Conservation (phyloP, 78 protist genomes). For the Dictyostelium intermedium region DNA sequence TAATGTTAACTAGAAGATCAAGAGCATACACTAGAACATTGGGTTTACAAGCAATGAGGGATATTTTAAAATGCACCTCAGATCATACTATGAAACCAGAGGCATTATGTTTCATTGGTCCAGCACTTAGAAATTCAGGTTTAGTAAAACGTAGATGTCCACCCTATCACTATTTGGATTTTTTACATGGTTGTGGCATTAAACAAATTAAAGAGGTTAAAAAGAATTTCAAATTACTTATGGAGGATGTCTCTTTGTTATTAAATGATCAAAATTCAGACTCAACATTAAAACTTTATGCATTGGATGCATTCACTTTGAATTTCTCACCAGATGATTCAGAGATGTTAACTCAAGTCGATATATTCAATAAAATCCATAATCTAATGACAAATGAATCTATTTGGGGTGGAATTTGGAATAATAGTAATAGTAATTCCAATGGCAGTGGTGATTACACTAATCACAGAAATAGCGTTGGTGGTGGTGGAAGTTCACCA, state of each 20-base stretch:
- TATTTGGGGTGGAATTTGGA: slow-evolving; percentile 71
- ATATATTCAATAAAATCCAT: slow-evolving; percentile 67
- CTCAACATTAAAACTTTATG: slow-evolving; percentile 28
- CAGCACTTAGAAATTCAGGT: slow-evolving; percentile 75
- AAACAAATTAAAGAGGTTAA: slow-evolving; percentile 17
- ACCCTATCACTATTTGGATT: slow-evolving; percentile 78
- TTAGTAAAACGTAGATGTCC: slow-evolving; percentile 49
- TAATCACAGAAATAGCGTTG: neutral
- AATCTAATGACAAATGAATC: slow-evolving; percentile 59
- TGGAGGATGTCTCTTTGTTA: slow-evolving; percentile 56
- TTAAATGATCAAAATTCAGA: slow-evolving; percentile 49
- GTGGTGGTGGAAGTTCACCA: neutral
- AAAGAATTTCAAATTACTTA: slow-evolving; percentile 15
- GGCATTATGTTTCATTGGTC: slow-evolving; percentile 65
- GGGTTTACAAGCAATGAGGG: slow-evolving; percentile 65
- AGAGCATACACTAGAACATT: slow-evolving; percentile 55
- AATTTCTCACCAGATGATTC: slow-evolving; percentile 71
- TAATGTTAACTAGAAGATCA: slow-evolving; percentile 28
- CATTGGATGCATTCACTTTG: slow-evolving; percentile 70
- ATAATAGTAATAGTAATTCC: neutral
- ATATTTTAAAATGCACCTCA: slow-evolving; percentile 55
- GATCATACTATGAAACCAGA: slow-evolving; percentile 74
- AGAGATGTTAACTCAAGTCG: slow-evolving; percentile 47
- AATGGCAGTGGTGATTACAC: neutral
- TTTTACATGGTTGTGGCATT: slow-evolving; percentile 69